A percentile compares a stretch with the other conserved stretches of the same genome.
Conservation (phyloP, 2,329 filamentous ascomycete genomes). For the Pezicula neosporulosa region DNA sequence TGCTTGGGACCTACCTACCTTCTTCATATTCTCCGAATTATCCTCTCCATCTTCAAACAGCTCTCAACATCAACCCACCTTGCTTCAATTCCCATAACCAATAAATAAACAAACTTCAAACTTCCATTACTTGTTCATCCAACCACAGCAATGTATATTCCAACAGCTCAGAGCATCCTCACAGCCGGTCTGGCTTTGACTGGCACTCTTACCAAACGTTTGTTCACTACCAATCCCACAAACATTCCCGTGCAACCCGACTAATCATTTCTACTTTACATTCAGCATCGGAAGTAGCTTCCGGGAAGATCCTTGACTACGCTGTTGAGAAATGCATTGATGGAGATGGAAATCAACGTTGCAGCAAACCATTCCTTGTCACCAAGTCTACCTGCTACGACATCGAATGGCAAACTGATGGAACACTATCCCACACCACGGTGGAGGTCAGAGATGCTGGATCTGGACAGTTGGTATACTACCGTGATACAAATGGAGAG, state of each 20-base stretch:
- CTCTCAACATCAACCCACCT: too few species aligned
- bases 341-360: slow-evolving; percentile 33
- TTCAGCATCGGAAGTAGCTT: slow-evolving; percentile 24
- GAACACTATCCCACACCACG: slow-evolving; percentile 37
- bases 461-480: slow-evolving; percentile 38
- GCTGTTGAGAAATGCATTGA: slow-evolving; percentile 39
- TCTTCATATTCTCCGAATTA: too few species aligned
- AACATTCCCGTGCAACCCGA: not conserved
- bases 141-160: slow-evolving; percentile 19
- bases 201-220: slow-evolving; percentile 14
- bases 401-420: slow-evolving; percentile 38
- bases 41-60: too few species aligned
- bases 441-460: slow-evolving; percentile 35
- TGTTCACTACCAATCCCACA: not conserved
- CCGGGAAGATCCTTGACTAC: slow-evolving; percentile 38
- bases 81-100: too few species aligned
- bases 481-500: slow-evolving; percentile 41
- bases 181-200: slow-evolving; percentile 19
- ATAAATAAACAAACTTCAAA: too few species aligned
- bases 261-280: not conserved
- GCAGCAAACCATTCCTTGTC: slow-evolving; percentile 38
- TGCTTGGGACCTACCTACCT: too few species aligned
- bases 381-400: slow-evolving; percentile 35
- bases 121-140: too few species aligned
- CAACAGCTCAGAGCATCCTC: slow-evolving; percentile 17